Evolutionary conservation across 805 yeast genomes (phyloP).

Genomic region (Saturnispora galanensis): DNA sequence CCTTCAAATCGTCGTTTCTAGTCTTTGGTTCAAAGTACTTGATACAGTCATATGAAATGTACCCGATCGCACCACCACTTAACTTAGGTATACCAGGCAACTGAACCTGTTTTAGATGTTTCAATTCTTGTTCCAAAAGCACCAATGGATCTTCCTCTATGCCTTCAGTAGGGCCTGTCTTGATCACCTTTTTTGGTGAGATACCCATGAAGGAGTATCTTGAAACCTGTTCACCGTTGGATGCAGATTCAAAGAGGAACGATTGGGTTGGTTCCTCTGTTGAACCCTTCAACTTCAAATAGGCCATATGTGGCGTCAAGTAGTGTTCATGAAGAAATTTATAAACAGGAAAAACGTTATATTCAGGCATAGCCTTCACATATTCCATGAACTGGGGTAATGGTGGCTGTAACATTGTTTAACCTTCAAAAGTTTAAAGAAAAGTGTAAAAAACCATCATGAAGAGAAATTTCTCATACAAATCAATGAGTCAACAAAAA

Average conservation of each 20-base stretch:
- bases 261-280: constrained; percentile 47
- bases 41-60: constrained; percentile 92
- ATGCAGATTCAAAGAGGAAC: constrained; percentile 81
- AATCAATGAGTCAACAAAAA: neutral
- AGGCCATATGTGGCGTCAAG: constrained; percentile 84
- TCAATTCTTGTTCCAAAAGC: constrained; percentile 65
- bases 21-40: constrained; percentile 95
- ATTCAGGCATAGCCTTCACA: constrained; percentile 28
- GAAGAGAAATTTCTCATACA: constrained; percentile 1
- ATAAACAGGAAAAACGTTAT: constrained; percentile 73
- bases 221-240: constrained; percentile 80
- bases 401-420: constrained; percentile 34
- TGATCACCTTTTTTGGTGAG: constrained; percentile 70
- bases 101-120: constrained; percentile 53
- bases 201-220: constrained; percentile 88
- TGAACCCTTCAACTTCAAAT: constrained; percentile 69
- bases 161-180: constrained; percentile 63
- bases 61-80: constrained; percentile 96
- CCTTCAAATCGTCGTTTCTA: constrained; percentile 56
- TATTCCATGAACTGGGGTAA: constrained; percentile 35
- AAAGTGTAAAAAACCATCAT: neutral
- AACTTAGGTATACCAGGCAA: constrained; percentile 75
- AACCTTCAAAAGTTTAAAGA: constrained; percentile 12
- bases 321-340: constrained; percentile 65
- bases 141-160: constrained; percentile 72